Evolutionary conservation across 2,329 filamentous ascomycete genomes (phyloP).

Genomic region (Fusarium lyarnte): DNA sequence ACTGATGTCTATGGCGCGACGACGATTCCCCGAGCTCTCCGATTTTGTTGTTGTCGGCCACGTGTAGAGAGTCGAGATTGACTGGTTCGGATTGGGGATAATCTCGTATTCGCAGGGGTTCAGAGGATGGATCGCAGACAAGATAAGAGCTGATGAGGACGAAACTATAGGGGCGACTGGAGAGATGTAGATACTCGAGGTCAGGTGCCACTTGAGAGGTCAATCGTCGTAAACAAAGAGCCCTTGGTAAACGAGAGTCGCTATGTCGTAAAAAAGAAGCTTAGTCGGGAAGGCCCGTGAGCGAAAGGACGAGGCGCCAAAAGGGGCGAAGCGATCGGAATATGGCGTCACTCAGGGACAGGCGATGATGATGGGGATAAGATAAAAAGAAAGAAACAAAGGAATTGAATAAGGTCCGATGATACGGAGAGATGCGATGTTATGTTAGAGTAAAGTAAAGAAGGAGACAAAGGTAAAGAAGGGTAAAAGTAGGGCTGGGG

Average conservation of each 20-base stretch:
- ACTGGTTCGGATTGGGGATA: not conserved
- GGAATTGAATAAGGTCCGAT: slow-evolving; percentile 28
- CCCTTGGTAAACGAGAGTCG: slow-evolving; percentile 31
- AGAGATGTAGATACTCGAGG: not conserved
- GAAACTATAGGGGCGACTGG: slow-evolving; percentile 1
- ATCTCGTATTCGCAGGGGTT: slow-evolving; percentile 33
- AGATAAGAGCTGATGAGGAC: slow-evolving; percentile 8
- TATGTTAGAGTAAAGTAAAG: not conserved
- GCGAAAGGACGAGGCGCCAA: slow-evolving; percentile 26
- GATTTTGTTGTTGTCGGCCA: not conserved
- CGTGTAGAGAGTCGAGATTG: slow-evolving; percentile 10
- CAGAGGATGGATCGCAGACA: not conserved
- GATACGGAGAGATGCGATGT: slow-evolving; percentile 11
- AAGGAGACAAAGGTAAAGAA: not conserved
- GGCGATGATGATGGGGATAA: slow-evolving; percentile 28
- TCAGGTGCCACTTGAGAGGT: slow-evolving; percentile 17
- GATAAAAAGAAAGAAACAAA: slow-evolving; percentile 17
- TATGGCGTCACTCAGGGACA: slow-evolving; percentile 33
- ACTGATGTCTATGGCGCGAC: not conserved
- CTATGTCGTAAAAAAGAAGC: slow-evolving; percentile 13
- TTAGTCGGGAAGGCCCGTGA: slow-evolving; percentile 16
- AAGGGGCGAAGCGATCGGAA: slow-evolving; percentile 31
- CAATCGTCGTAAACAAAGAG: slow-evolving; percentile 15
- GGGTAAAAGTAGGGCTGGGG: slow-evolving; percentile 36
- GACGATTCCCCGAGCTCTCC: not conserved